Conservation (phyloP, 805 yeast genomes). For the Pichia thaimueangensis region DNA sequence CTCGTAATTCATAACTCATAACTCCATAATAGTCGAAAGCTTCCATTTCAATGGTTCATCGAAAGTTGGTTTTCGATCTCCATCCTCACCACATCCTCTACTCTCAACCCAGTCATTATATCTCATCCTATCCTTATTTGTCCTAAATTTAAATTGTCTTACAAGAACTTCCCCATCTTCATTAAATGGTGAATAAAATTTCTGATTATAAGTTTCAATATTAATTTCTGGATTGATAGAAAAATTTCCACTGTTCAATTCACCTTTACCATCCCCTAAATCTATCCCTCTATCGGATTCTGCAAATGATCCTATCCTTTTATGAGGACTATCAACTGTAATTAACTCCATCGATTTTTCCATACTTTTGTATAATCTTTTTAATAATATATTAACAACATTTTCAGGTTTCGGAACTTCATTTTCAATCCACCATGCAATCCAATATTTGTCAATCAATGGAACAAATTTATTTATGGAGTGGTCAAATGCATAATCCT, state of each 20-base stretch:
- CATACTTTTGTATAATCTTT: conserved; percentile 41
- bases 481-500: conserved; percentile 7
- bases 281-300: conserved; percentile 8
- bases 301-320: conserved; percentile 27
- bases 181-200: conserved; percentile 24
- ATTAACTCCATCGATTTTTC: conserved; percentile 15
- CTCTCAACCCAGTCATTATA: conserved; percentile 15
- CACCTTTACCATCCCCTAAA: conserved; percentile 7
- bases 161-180: conserved; percentile 21
- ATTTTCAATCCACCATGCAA: conserved; percentile 31
- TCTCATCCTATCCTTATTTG: conserved; percentile 23
- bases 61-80: not conserved
- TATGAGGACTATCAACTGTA: conserved; percentile 11
- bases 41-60: conserved; percentile 27
- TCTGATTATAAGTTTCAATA: conserved; percentile 22
- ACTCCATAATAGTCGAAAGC: conserved; percentile 16
- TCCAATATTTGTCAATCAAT: conserved; percentile 18
- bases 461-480: conserved; percentile 2
- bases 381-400: conserved; percentile 41
- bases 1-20: not conserved
- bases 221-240: conserved; percentile 14
- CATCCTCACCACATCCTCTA: no score
- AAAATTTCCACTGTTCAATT: not conserved
- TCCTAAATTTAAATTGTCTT: conserved; percentile 26
- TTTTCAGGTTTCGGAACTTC: conserved; percentile 27